phyloP scores from a whole-genome alignment of 352 stramenopile genomes.

The Aphanomyces astaci region DNA sequence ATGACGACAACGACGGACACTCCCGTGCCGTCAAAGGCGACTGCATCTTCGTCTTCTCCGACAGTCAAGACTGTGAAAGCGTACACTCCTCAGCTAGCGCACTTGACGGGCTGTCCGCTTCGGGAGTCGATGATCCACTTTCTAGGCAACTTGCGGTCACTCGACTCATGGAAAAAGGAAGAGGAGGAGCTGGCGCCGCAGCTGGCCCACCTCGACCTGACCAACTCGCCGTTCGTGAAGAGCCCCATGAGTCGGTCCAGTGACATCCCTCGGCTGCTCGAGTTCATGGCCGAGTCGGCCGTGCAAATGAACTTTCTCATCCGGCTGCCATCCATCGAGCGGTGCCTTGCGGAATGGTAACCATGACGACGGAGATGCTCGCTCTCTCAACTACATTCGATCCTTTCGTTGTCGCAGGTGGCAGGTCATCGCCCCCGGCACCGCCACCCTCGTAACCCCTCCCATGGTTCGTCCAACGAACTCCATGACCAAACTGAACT shows the following conservation, averaged over 20 bases:
- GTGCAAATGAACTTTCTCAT: constrained; percentile 81
- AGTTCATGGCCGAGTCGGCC: constrained; percentile 63
- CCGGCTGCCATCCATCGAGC: constrained; percentile 74
- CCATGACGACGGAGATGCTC: constrained; percentile 5
- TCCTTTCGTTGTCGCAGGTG: constrained; percentile 28
- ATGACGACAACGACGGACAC: too few species aligned
- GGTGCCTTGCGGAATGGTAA: constrained; percentile 62
- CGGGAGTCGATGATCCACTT: constrained; percentile 76
- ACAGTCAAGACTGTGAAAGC: background rate
- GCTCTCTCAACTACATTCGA: background rate
- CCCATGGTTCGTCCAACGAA: constrained; percentile 30
- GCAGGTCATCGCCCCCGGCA: constrained; percentile 41
- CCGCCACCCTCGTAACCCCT: constrained; percentile 39
- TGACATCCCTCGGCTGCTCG: constrained; percentile 51
- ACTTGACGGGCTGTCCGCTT: constrained; percentile 38
- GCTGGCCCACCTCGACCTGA: constrained; percentile 39
- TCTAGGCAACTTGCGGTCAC: constrained; percentile 49
- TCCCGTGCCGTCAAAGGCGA: too few species aligned
- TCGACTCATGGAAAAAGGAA: constrained; percentile 69
- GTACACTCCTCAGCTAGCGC: too few species aligned
- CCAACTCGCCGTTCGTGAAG: constrained; percentile 66
- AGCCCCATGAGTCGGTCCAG: constrained; percentile 56
- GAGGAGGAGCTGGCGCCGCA: constrained; percentile 45
- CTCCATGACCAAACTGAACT: background rate
- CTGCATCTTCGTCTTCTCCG: background rate